Percentiles rank a stretch among this genome's conserved stretches.
These are phyloP conservation scores for Pascua sp. DNA, from an alignment of 1,284 basidiomycete genomes.

Conservation along the genomic window DNA sequence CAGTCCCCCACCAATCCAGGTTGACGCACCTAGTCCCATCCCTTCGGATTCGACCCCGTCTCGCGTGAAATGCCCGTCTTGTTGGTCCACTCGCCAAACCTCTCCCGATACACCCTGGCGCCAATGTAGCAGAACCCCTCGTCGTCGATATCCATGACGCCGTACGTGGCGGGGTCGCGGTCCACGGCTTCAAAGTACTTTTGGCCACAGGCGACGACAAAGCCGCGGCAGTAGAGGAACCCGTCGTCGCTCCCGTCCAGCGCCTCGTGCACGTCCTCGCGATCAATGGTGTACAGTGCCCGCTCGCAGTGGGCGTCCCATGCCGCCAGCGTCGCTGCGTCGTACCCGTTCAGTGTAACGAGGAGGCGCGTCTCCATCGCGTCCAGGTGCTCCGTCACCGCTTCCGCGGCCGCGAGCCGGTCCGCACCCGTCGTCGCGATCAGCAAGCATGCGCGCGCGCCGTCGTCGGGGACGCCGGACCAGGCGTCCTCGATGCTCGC, in stretches of 20 bases:
- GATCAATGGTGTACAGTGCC: conserved; percentile 9
- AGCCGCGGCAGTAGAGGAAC: conserved; percentile 12
- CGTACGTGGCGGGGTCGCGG: neutral
- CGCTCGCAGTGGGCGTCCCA: conserved; percentile 12
- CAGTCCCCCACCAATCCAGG: no score
- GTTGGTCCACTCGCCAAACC: conserved; percentile 9
- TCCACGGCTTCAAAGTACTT: conserved; percentile 10
- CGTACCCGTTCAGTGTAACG: neutral
- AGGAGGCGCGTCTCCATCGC: neutral
- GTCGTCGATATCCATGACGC: conserved; percentile 2
- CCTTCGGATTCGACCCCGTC: neutral
- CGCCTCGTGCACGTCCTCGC: conserved; percentile 8
- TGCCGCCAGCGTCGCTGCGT: neutral
- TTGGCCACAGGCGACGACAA: conserved; percentile 5
- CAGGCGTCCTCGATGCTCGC: neutral
- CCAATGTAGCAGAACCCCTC: conserved; percentile 10
- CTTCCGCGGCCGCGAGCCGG: neutral
- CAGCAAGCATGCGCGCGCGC: neutral
- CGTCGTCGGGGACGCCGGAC: no score
- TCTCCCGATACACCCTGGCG: neutral
- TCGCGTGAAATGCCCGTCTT: conserved; percentile 1
- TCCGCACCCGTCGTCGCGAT: neutral
- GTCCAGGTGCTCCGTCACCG: neutral
- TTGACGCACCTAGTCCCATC: neutral
- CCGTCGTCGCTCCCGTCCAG: conserved; percentile 10